These are phyloP conservation scores for Inosperma sp. DNA, from an alignment of 768 basidiomycete species.

Conservation along the genomic window DNA sequence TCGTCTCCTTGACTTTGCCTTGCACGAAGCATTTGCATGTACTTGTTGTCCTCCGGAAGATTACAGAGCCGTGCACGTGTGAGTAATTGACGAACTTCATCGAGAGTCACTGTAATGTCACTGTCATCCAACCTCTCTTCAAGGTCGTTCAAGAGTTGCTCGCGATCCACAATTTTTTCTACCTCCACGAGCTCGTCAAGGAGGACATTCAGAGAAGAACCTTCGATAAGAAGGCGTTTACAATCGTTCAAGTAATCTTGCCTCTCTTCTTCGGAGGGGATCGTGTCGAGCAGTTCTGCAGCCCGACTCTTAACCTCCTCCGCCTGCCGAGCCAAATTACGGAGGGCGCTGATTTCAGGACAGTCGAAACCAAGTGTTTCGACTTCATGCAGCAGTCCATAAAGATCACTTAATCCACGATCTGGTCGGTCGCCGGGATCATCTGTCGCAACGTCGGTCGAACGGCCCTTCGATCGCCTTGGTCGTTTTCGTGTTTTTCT, in stretches of 20 bases:
- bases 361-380: slow-evolving; percentile 81
- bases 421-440: slow-evolving; percentile 70
- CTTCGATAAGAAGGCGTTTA: slow-evolving; percentile 62
- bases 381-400: slow-evolving; percentile 64
- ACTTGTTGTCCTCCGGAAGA: slow-evolving; percentile 59
- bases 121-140: slow-evolving; percentile 68
- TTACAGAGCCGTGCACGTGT: slow-evolving; percentile 65
- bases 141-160: slow-evolving; percentile 71
- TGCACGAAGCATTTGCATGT: slow-evolving; percentile 59
- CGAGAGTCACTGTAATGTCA: slow-evolving; percentile 53
- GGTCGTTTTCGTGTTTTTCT: slow-evolving; percentile 81
- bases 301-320: slow-evolving; percentile 62
- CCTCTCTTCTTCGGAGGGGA: slow-evolving; percentile 43
- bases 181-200: slow-evolving; percentile 75
- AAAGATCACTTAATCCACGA: slow-evolving; percentile 65
- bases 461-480: slow-evolving; percentile 55
- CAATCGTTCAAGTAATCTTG: slow-evolving; percentile 62
- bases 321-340: slow-evolving; percentile 52
- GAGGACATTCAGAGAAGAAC: slow-evolving; percentile 75
- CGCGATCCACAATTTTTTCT: slow-evolving; percentile 75
- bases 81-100: slow-evolving; percentile 72
- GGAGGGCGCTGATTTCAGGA: slow-evolving; percentile 61
- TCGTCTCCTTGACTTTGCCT: slow-evolving; percentile 62
- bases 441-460: slow-evolving; percentile 35
- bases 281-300: slow-evolving; percentile 41